These are phyloP conservation scores for Ricinus communis DNA, from an alignment of 345 rosid genomes.

Conservation along the genomic window DNA sequence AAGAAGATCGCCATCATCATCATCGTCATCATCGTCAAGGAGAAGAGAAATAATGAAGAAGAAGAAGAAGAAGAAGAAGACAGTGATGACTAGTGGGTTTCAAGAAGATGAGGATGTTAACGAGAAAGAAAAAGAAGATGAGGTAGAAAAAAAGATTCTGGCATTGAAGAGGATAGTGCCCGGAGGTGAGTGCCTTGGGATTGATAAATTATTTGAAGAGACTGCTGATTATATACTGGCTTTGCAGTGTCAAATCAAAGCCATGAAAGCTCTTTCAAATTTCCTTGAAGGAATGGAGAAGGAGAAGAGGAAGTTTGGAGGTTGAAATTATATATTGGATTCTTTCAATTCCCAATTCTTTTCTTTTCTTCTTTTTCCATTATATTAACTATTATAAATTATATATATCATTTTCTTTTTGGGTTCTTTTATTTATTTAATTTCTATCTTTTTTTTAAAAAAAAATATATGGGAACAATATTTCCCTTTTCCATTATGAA, in stretches of 20 bases:
- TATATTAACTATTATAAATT: too few relatives aligned
- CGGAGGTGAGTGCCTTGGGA: constrained; percentile 59
- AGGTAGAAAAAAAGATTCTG: constrained; percentile 50
- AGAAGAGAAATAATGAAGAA: neutral
- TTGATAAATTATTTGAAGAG: constrained; percentile 63
- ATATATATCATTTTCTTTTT: too few relatives aligned
- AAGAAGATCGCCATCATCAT: neutral
- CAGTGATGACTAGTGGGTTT: constrained; percentile 1
- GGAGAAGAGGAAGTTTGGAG: constrained; percentile 56
- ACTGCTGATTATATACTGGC: constrained; percentile 67
- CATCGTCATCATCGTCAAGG: neutral
- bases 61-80: neutral
- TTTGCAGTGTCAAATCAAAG: constrained; percentile 58
- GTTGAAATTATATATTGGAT: constrained; percentile 11
- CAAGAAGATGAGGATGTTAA: constrained; percentile 20
- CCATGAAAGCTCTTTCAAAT: constrained; percentile 51
- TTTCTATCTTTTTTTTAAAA: too few relatives aligned
- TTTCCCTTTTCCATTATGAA: too few relatives aligned
- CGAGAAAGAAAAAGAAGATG: constrained; percentile 29
- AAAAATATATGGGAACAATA: too few relatives aligned
- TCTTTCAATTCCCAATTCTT: too few relatives aligned
- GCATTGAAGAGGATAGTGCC: constrained; percentile 78
- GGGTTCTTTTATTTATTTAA: too few relatives aligned
- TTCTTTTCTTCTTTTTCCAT: too few relatives aligned
- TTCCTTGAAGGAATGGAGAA: constrained; percentile 52